Evolutionary conservation across 208 protist species (phyloP).

Genomic region (Trichomonas tenax): DNA sequence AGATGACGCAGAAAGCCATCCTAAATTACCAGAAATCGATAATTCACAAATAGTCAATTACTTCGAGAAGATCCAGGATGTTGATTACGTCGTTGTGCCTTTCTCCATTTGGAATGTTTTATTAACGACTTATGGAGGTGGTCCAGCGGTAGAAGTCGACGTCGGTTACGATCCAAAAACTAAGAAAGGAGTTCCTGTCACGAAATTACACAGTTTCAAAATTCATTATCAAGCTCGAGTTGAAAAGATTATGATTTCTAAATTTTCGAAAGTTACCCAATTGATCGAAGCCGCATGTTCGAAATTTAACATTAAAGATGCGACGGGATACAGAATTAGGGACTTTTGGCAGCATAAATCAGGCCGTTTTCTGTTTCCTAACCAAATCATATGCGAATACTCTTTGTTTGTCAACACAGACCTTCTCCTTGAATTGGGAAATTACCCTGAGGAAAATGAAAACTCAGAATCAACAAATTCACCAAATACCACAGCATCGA

Average conservation of each 20-base stretch:
- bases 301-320: neutral
- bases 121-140: neutral
- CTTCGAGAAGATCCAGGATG: neutral
- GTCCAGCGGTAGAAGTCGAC: neutral
- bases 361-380: neutral
- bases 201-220: neutral
- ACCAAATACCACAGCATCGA: neutral
- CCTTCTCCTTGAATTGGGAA: neutral
- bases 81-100: neutral
- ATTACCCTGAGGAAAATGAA: neutral
- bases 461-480: neutral
- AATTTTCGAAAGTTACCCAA: neutral
- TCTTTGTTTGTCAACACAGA: neutral
- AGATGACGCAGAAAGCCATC: neutral
- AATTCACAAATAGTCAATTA: neutral
- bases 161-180: neutral
- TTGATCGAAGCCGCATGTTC: neutral
- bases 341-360: neutral
- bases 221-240: neutral
- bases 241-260: neutral
- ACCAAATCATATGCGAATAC: neutral
- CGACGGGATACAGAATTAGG: neutral
- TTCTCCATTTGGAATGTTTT: neutral
- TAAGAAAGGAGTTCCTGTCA: neutral
- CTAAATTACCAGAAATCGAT: neutral